A percentile compares a stretch with the other conserved stretches of the same genome.
These are phyloP conservation scores for Musa acuminata DNA, from an alignment of 176 grass and related monocot genomes.

Conservation along the genomic window DNA sequence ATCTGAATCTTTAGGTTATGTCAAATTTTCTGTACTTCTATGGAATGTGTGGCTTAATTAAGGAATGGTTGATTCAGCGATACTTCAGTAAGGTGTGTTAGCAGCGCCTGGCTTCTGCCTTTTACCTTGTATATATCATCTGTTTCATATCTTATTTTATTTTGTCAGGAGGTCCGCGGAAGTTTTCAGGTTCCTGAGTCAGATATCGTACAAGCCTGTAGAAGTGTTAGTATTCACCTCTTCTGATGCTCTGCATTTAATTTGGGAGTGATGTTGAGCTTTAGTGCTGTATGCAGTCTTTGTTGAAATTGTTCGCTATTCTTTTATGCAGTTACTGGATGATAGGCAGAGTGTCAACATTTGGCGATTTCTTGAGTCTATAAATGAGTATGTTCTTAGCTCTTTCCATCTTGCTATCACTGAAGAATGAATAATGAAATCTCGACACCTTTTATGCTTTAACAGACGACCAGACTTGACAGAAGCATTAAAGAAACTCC, in stretches of 20 bases:
- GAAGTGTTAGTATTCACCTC: conserved; percentile 60
- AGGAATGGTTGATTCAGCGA: conserved; percentile 77
- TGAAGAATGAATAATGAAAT: conserved; percentile 7
- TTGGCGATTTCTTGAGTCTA: conserved; percentile 78
- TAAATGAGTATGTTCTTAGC: conserved; percentile 46
- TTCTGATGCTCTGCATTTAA: conserved; percentile 7
- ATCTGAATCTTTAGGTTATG: conserved; percentile 38
- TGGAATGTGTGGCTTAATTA: conserved; percentile 78
- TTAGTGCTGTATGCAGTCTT: not conserved
- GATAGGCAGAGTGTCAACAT: conserved; percentile 68
- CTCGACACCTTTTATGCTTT: not conserved
- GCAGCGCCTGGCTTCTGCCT: conserved; percentile 2
- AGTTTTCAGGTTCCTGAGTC: conserved; percentile 73
- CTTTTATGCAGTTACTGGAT: conserved; percentile 71
- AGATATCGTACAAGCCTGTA: conserved; percentile 87
- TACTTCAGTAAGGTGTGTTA: conserved; percentile 85
- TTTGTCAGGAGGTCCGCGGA: conserved; percentile 68
- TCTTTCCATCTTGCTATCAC: conserved; percentile 1
- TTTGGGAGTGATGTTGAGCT: not conserved
- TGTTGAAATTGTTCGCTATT: conserved; percentile 3
- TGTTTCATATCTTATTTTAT: not conserved
- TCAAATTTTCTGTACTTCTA: conserved; percentile 91
- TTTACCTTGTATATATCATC: not conserved
- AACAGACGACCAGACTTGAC: conserved; percentile 72
- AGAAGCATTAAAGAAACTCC: conserved; percentile 64